phyloP scores from a whole-genome alignment of 257 asterid species.

The Penstemon davidsonii region DNA sequence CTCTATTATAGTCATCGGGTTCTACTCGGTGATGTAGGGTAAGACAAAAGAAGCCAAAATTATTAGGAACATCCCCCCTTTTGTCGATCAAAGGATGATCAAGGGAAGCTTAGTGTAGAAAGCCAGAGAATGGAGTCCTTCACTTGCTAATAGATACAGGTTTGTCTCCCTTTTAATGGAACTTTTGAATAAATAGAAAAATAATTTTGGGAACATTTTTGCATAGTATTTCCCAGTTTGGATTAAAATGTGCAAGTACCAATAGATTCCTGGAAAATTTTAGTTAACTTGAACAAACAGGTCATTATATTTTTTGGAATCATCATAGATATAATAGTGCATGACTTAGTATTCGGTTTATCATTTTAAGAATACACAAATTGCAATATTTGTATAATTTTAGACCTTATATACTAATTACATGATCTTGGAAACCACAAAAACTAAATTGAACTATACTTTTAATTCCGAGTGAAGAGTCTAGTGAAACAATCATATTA shows the following conservation, averaged over 20 bases:
- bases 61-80: constrained; percentile 48
- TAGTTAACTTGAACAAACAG: not conserved
- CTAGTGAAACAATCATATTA: too few species aligned
- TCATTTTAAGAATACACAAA: not conserved
- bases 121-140: constrained; percentile 6
- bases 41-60: constrained; percentile 57
- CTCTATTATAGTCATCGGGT: constrained; percentile 63
- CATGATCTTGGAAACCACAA: too few species aligned
- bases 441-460: not conserved
- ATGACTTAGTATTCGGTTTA: too few species aligned
- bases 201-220: not conserved
- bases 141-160: constrained; percentile 24
- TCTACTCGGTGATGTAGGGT: constrained; percentile 97
- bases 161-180: constrained; percentile 23
- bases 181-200: constrained; percentile 9
- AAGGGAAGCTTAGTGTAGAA: constrained; percentile 23
- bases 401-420: too few species aligned
- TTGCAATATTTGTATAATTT: too few species aligned
- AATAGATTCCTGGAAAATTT: not conserved
- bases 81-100: constrained; percentile 40
- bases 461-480: not conserved
- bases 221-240: constrained; percentile 8
- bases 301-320: not conserved
- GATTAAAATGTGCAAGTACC: not conserved
- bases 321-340: too few species aligned